Percentiles rank a stretch among this genome's conserved stretches.
These are phyloP conservation scores for Jacaranda copaia DNA, from an alignment of 257 asterid genomes.

Conservation along the genomic window DNA sequence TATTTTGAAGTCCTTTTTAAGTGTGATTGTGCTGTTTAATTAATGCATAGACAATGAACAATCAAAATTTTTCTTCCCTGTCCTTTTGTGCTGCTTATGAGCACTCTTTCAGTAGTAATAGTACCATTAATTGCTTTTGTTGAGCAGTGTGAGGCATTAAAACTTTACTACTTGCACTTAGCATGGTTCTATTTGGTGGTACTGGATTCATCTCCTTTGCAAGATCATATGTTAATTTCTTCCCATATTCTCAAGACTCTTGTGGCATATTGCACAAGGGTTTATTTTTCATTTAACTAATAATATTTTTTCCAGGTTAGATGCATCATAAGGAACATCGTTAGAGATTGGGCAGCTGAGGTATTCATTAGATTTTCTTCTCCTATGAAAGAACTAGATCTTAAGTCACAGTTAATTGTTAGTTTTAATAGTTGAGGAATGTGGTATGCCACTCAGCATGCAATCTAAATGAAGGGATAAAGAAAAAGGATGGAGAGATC, in stretches of 20 bases:
- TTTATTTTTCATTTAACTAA: constrained; percentile 15
- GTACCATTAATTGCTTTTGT: constrained; percentile 16
- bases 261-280: background rate
- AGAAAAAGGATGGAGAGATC: background rate
- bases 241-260: constrained; percentile 14
- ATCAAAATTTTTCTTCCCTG: background rate
- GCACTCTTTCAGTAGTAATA: background rate
- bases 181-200: constrained; percentile 17
- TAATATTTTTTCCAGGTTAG: constrained; percentile 68
- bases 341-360: constrained; percentile 99
- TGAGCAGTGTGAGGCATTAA: background rate
- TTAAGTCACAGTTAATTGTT: constrained; percentile 8
- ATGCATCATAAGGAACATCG: constrained; percentile 91
- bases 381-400: constrained; percentile 27
- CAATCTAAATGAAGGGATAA: constrained; percentile 1
- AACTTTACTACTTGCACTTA: constrained; percentile 18
- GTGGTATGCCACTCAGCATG: background rate
- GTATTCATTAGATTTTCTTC: constrained; percentile 49
- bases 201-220: constrained; percentile 12
- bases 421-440: constrained; percentile 8
- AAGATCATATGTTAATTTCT: background rate
- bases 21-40: constrained; percentile 13
- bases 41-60: background rate
- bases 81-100: constrained; percentile 18
- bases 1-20: constrained; percentile 27